phyloP scores from a whole-genome alignment of 345 rosid genomes.

The Brassica incana region DNA sequence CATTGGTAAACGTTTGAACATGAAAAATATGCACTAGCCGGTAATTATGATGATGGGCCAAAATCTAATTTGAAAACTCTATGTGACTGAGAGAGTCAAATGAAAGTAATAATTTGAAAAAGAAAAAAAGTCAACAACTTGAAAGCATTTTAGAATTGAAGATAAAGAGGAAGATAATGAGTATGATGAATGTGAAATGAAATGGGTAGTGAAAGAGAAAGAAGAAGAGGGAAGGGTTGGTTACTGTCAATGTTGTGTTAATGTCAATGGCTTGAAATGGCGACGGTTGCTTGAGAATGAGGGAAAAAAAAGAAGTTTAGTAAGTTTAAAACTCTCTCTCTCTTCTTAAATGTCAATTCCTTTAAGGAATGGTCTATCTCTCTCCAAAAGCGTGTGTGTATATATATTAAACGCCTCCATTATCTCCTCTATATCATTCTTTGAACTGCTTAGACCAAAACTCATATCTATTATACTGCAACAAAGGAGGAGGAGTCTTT shows the following conservation, averaged over 20 bases:
- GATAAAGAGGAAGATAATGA: slow-evolving; percentile 9
- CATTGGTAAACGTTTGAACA: not conserved
- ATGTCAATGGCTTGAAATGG: slow-evolving; percentile 33
- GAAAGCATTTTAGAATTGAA: slow-evolving; percentile 33
- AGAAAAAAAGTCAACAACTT: slow-evolving; percentile 22
- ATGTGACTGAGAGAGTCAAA: slow-evolving; percentile 1
- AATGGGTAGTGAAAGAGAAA: slow-evolving; percentile 23
- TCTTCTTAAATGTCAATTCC: slow-evolving; percentile 57
- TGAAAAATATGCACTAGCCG: not conserved
- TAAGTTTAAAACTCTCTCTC: slow-evolving; percentile 33
- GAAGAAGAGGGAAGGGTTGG: slow-evolving; percentile 57
- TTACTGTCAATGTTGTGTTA: slow-evolving; percentile 11
- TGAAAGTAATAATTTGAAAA: not conserved
- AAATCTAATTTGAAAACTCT: not conserved
- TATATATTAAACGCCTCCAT: slow-evolving; percentile 16
- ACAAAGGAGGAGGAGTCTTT: slow-evolving; percentile 43
- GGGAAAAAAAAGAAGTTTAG: slow-evolving; percentile 43
- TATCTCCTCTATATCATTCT: slow-evolving; percentile 24
- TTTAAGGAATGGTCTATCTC: slow-evolving; percentile 51
- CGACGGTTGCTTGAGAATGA: slow-evolving; percentile 60
- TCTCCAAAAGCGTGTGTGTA: slow-evolving; percentile 13
- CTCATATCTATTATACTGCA: not conserved
- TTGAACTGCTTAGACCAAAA: slow-evolving; percentile 18
- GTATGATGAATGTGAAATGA: slow-evolving; percentile 24
- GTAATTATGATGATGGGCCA: not conserved